phyloP scores from a whole-genome alignment of 2,329 filamentous ascomycete genomes.

The Alternaria postmessia region DNA sequence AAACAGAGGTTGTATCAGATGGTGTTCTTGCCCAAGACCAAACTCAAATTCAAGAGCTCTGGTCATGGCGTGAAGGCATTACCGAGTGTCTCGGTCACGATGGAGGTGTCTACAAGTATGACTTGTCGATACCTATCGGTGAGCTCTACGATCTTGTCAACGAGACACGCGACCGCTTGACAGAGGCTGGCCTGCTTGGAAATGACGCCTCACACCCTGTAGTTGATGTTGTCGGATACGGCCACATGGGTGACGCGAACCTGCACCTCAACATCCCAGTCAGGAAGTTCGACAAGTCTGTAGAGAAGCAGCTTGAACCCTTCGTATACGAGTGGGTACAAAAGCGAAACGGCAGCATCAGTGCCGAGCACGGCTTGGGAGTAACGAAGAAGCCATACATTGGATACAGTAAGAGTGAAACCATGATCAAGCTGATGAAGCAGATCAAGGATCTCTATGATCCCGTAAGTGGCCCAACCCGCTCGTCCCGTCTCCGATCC shows the following conservation, averaged over 20 bases:
- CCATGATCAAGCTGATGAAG: slow-evolving; percentile 90
- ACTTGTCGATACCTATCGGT: slow-evolving; percentile 88
- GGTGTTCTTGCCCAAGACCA: slow-evolving; percentile 93
- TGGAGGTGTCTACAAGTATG: slow-evolving; percentile 98
- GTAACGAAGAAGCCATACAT: slow-evolving; percentile 96
- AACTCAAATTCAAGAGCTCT: slow-evolving; percentile 84
- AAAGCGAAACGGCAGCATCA: slow-evolving; percentile 88
- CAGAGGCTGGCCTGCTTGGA: slow-evolving; percentile 74
- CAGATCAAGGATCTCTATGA: slow-evolving; percentile 94
- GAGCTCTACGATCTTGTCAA: slow-evolving; percentile 91
- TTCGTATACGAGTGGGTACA: slow-evolving; percentile 98
- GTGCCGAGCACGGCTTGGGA: slow-evolving; percentile 93
- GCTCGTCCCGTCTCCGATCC: slow-evolving; percentile 1
- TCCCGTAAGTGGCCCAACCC: slow-evolving; percentile 70
- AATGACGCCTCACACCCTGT: slow-evolving; percentile 81
- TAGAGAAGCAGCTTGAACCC: slow-evolving; percentile 88
- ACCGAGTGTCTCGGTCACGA: slow-evolving; percentile 88
- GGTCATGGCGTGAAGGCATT: slow-evolving; percentile 93
- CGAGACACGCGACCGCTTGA: slow-evolving; percentile 77
- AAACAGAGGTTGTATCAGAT: slow-evolving; percentile 83
- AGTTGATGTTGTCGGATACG: slow-evolving; percentile 91
- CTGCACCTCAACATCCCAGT: slow-evolving; percentile 91
- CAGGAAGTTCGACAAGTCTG: slow-evolving; percentile 81
- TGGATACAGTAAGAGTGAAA: slow-evolving; percentile 88
- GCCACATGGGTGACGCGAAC: slow-evolving; percentile 98